These are phyloP conservation scores for Nicotiana sylvestris DNA, from an alignment of 257 asterid species.

Conservation along the genomic window DNA sequence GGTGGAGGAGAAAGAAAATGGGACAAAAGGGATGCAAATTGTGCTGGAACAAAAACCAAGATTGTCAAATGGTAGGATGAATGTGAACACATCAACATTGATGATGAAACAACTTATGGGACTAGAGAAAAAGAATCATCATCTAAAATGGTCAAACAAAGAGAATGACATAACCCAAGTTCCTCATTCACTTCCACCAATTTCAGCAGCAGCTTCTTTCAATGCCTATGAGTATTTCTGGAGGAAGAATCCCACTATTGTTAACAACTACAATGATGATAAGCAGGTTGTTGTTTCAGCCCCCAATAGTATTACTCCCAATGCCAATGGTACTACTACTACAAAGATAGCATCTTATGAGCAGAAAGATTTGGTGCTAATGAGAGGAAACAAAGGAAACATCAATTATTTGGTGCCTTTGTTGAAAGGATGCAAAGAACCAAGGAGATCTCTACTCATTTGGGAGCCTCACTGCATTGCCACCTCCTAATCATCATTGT, in stretches of 20 bases:
- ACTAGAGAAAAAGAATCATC: not conserved
- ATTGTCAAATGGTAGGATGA: slow-evolving; percentile 10
- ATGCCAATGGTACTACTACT: not conserved
- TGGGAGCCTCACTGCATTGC: slow-evolving; percentile 20
- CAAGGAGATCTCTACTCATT: slow-evolving; percentile 10
- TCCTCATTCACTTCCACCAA: not conserved
- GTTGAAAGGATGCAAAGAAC: slow-evolving; percentile 14
- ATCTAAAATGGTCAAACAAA: not conserved
- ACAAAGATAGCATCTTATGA: not conserved
- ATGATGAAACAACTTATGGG: slow-evolving; percentile 11
- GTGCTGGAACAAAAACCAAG: not conserved
- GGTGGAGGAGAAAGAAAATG: slow-evolving; percentile 7
- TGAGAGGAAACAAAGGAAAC: slow-evolving; percentile 12
- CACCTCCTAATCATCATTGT: slow-evolving; percentile 9
- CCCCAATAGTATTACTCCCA: not conserved
- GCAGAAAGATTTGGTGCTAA: not conserved
- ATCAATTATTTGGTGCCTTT: slow-evolving; percentile 10
- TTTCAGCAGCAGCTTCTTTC: not conserved
- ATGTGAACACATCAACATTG: slow-evolving; percentile 5
- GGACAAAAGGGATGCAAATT: slow-evolving; percentile 10
- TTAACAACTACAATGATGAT: not conserved
- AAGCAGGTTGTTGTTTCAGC: not conserved
- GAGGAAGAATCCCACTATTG: slow-evolving; percentile 2
- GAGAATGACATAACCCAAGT: not conserved
- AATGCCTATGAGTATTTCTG: slow-evolving; percentile 15